phyloP scores from a whole-genome alignment of 2,329 filamentous ascomycete species.

The Cladosporium sp. region DNA sequence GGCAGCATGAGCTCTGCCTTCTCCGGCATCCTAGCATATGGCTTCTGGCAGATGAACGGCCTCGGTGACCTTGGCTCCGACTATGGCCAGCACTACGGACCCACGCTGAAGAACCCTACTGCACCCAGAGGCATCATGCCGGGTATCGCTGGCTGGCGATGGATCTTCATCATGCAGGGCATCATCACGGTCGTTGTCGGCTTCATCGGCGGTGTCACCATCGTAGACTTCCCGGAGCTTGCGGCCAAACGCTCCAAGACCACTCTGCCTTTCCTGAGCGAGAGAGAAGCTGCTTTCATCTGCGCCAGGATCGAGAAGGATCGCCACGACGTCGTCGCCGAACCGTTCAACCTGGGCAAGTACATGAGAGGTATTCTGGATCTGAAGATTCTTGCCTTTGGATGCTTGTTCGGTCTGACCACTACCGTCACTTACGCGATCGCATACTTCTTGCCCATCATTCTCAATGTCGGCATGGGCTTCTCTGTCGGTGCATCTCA shows the following conservation, averaged over 20 bases:
- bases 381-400: conserved; percentile 54
- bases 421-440: conserved; percentile 46
- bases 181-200: conserved; percentile 38
- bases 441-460: conserved; percentile 36
- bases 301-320: conserved; percentile 51
- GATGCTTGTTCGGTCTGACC: conserved; percentile 53
- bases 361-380: conserved; percentile 39
- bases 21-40: conserved; percentile 41
- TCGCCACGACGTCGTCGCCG: conserved; percentile 47
- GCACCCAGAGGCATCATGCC: conserved; percentile 24
- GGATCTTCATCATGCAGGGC: conserved; percentile 32
- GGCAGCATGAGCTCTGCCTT: conserved; percentile 46
- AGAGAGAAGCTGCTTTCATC: conserved; percentile 46
- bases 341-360: conserved; percentile 42
- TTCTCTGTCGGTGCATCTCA: conserved; percentile 28
- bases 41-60: conserved; percentile 43
- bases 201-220: conserved; percentile 37
- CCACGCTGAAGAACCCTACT: conserved; percentile 26
- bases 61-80: conserved; percentile 33
- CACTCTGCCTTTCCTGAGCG: conserved; percentile 40
- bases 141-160: conserved; percentile 42
- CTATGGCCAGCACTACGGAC: conserved; percentile 32
- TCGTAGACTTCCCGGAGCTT: conserved; percentile 43
- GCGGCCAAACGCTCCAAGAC: conserved; percentile 35
- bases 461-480: conserved; percentile 33